Conservation (phyloP, 371 early-diverging fungal genomes). For the Choanephora cucurbitarum region DNA sequence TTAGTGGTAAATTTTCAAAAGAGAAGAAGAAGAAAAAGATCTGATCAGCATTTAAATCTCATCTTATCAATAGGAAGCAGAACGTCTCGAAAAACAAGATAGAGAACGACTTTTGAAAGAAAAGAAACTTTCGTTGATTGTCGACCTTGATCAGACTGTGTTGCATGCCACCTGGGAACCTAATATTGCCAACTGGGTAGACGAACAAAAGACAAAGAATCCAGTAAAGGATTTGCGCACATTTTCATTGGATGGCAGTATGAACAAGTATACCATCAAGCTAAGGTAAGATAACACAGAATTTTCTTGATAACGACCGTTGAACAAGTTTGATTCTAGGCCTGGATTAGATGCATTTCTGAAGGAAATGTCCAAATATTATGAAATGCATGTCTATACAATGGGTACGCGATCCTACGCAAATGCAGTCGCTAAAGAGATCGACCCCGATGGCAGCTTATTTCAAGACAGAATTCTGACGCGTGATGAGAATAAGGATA, state of each 20-base stretch:
- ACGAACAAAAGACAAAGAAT: conserved; percentile 65
- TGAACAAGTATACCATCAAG: conserved; percentile 78
- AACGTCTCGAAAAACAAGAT: conserved; percentile 71
- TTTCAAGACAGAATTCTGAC: conserved; percentile 95
- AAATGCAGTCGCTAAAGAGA: conserved; percentile 79
- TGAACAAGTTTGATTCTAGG: conserved; percentile 37
- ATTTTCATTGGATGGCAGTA: conserved; percentile 66
- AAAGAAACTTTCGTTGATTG: conserved; percentile 85
- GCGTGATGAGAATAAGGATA: conserved; percentile 83
- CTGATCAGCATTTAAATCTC: not conserved
- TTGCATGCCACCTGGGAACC: conserved; percentile 94
- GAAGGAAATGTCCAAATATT: conserved; percentile 61
- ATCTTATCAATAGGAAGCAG: conserved; percentile 66
- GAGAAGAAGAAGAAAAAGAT: no score
- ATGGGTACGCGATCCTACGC: conserved; percentile 99
- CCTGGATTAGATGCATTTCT: conserved; percentile 87
- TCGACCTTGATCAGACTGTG: conserved; percentile 99
- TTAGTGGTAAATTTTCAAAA: conserved; percentile 38
- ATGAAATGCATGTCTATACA: conserved; percentile 98
- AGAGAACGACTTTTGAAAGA: conserved; percentile 63
- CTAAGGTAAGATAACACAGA: conserved; percentile 52
- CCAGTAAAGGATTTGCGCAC: conserved; percentile 67
- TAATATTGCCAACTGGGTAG: conserved; percentile 81
- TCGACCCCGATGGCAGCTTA: conserved; percentile 83
- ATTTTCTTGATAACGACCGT: no score